Evolutionary conservation across 164 flowering plant genomes (phyloP).

Genomic region (Dillenia suffruticosa): DNA sequence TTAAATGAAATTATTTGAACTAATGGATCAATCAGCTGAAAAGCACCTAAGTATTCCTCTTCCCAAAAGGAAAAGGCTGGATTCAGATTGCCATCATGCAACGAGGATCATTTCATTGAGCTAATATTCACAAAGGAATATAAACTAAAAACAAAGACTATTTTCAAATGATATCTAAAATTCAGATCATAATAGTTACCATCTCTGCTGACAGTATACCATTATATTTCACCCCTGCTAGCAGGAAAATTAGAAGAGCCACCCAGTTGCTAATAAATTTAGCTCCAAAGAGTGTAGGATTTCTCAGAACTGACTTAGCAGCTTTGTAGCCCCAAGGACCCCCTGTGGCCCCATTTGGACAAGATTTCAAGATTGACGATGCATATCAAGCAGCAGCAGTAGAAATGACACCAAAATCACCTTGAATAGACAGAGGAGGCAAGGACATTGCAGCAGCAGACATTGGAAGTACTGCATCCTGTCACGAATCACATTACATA

Average conservation of each 20-base stretch:
- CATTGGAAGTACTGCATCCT: slow-evolving; percentile 91
- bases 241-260: slow-evolving; percentile 82
- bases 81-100: too few relatives aligned
- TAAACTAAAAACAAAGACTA: neutral
- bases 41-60: too few relatives aligned
- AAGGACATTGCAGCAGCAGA: slow-evolving; percentile 96
- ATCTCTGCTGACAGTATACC: slow-evolving; percentile 96
- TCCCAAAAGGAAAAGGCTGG: too few relatives aligned
- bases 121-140: neutral
- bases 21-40: too few relatives aligned
- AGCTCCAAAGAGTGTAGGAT: slow-evolving; percentile 51
- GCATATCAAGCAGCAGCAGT: slow-evolving; percentile 91
- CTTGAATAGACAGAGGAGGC: slow-evolving; percentile 88
- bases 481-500: slow-evolving; percentile 8
- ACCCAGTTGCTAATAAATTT: slow-evolving; percentile 76
- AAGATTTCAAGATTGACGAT: slow-evolving; percentile 80
- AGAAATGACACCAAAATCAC: slow-evolving; percentile 86
- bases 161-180: neutral
- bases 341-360: slow-evolving; percentile 90
- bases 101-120: too few relatives aligned
- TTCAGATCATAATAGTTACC: slow-evolving; percentile 47
- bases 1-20: too few relatives aligned
- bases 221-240: slow-evolving; percentile 94
- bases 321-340: slow-evolving; percentile 90
- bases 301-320: slow-evolving; percentile 88